Evolutionary conservation across 169 alveolate genomes (phyloP).

Genomic region (Amoebophrya sp.): DNA sequence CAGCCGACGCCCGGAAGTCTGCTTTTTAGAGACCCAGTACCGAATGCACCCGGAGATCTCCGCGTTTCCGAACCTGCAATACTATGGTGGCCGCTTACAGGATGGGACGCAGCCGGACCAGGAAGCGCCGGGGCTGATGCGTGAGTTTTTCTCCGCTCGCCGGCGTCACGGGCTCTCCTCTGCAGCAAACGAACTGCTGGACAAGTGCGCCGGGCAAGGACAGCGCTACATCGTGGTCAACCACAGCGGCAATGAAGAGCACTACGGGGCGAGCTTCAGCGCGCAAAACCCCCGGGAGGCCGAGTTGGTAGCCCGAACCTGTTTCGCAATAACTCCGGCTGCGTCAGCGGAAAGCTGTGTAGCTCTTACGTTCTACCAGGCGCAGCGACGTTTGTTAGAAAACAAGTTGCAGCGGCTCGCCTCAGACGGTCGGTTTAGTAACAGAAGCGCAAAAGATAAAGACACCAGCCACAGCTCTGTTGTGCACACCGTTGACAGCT

Average conservation of each 20-base stretch:
- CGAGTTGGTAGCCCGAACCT: neutral
- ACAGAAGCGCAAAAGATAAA: neutral
- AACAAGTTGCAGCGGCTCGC: neutral
- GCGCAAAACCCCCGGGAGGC: neutral
- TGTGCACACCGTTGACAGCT: conserved; percentile 31
- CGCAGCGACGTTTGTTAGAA: neutral
- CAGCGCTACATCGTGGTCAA: neutral
- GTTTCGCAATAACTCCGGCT: too few species aligned
- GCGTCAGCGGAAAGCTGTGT: too few species aligned
- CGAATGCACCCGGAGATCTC: conserved; percentile 2
- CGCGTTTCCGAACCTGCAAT: neutral
- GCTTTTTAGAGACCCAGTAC: neutral
- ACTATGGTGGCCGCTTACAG: neutral
- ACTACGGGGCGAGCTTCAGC: neutral
- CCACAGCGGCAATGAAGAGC: neutral
- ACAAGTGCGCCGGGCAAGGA: neutral
- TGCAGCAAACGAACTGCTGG: neutral
- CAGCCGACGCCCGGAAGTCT: too few species aligned
- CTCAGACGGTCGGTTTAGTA: neutral
- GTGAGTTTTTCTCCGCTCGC: neutral
- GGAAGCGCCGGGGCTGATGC: neutral
- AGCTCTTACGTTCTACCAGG: too few species aligned
- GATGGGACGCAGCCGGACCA: neutral
- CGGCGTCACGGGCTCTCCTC: neutral
- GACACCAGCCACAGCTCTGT: too few species aligned